Base-by-base conservation (phyloP, 2,329 filamentous ascomycete species). In the Claviceps purpurea region DNA sequence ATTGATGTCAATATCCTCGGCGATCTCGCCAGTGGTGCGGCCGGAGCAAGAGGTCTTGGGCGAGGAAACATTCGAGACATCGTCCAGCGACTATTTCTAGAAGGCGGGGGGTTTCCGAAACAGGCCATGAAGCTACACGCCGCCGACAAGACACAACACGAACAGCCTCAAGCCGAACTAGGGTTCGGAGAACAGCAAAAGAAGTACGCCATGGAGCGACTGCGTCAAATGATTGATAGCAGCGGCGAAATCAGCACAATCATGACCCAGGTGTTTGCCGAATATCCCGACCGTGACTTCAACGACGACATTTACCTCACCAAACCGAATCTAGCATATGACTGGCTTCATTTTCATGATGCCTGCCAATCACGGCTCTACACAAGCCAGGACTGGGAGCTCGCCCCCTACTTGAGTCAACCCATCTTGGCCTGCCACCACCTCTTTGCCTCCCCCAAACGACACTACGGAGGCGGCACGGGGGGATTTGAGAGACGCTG, bases 301-400 rank as follows among this genome's bases (percentile, higher is more conserved):
- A 94, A 96, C 70, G 93, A 98, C 65, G 93, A 98, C 66, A 85
- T 84, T 1, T 85, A 88, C 59, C 81, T 98, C 37, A 87, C 84
- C 38, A 98, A 98, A 64, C 94, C 94, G 0, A 82, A 85, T 58
- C 72, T 78, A 65, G 88, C 88, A 0, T 95, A 95, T 66, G 91
- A 96, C 62, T 98, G 93, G 93, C 78, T 98, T 52, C 76, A 94
- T 65, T 97, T 98, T 68, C 87, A 96, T 67, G 93, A 97, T 61
- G 73, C 75, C 0, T 82, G 95, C 56, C 89, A 88, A 24, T 82
- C 84, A 1, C 81, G 84, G 41, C 77, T 97, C 1, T 94, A 84
- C 63, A 73, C 81, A n/a, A 83, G 79, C 54, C 91, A 96, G 65
- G 90, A 95, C 52, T 98, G 93, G 87, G 93, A 98, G 66, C 73